phyloP scores from a whole-genome alignment of 768 basidiomycete species.

The Galerina sulciceps region DNA sequence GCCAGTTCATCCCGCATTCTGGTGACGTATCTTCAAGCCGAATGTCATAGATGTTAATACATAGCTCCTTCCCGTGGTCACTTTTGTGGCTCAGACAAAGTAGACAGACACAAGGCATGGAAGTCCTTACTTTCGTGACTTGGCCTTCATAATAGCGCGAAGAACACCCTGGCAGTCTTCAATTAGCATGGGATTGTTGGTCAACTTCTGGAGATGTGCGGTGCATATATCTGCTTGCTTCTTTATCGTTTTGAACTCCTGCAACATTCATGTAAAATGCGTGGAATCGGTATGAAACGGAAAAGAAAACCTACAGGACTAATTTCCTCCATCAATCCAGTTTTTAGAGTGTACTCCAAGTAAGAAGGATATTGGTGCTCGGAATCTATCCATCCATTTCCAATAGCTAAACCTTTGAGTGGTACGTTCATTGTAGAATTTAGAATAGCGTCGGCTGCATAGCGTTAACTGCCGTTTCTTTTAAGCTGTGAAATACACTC shows the following conservation, averaged over 20 bases:
- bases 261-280: not conserved
- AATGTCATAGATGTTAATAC: constrained; percentile 95
- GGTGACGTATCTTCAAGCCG: constrained; percentile 85
- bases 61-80: constrained; percentile 70
- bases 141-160: constrained; percentile 43
- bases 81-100: constrained; percentile 25
- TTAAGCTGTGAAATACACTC: constrained; percentile 17
- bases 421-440: constrained; percentile 60
- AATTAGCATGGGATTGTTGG: constrained; percentile 61
- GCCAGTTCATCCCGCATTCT: constrained; percentile 98
- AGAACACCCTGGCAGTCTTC: constrained; percentile 65
- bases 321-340: constrained; percentile 75
- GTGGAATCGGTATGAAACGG: not conserved
- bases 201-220: constrained; percentile 42
- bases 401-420: constrained; percentile 85
- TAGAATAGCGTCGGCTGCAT: constrained; percentile 77
- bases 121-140: constrained; percentile 40
- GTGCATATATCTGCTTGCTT: constrained; percentile 64
- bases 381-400: constrained; percentile 98
- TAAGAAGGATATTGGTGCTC: constrained; percentile 88
- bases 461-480: not conserved
- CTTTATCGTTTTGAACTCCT: constrained; percentile 70
- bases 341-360: constrained; percentile 81
- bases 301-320: constrained; percentile 56
- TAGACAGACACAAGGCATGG: not conserved